Evolutionary conservation across 108 stramenopile genomes (phyloP).

Genomic region (Nannochloropsis salina): DNA sequence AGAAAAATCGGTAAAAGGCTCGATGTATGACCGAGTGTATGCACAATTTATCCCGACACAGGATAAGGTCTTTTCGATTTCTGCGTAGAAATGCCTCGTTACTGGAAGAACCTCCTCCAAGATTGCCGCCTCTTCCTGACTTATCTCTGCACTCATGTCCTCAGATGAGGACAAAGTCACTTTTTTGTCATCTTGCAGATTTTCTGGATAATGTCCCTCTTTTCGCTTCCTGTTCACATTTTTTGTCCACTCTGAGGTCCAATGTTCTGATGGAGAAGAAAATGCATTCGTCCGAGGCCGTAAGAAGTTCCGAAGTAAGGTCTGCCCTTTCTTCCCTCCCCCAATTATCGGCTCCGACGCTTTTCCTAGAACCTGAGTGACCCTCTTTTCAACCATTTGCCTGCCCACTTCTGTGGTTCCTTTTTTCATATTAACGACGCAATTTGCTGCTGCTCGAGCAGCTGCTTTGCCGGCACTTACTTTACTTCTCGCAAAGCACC

Average conservation of each 20-base stretch:
- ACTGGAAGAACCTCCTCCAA: conserved; percentile 26
- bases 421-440: background rate
- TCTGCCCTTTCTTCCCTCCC: background rate
- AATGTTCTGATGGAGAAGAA: background rate
- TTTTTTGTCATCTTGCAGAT: background rate
- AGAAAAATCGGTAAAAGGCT: conserved; percentile 34
- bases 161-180: background rate
- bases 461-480: background rate
- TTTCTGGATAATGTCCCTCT: background rate
- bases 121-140: background rate
- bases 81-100: conserved; percentile 37
- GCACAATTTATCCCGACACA: conserved; percentile 27
- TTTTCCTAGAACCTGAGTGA: background rate
- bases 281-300: background rate
- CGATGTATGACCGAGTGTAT: conserved; percentile 27
- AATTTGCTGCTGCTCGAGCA: background rate
- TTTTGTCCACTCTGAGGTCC: background rate
- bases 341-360: background rate
- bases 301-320: background rate
- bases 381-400: background rate
- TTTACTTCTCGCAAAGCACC: background rate
- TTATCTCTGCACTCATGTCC: background rate
- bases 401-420: background rate
- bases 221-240: background rate
- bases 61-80: conserved; percentile 32